A percentile compares a stretch with the other conserved stretches of the same genome.
phyloP scores from a whole-genome alignment of 2,329 filamentous ascomycete genomes.

The Arthrinium puccinioides region DNA sequence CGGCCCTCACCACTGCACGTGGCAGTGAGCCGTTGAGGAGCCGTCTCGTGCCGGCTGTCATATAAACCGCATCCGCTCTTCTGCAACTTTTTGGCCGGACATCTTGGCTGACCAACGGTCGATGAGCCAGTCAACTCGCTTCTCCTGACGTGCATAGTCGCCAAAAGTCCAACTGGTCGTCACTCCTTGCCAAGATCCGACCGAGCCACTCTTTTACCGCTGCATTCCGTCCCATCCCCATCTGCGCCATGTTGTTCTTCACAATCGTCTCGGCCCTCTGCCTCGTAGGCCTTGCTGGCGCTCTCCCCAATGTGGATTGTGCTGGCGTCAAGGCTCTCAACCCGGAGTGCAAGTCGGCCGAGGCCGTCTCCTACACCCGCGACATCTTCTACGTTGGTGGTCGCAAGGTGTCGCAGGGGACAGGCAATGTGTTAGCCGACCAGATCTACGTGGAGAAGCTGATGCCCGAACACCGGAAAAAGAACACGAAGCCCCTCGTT shows the following conservation, averaged over 20 bases:
- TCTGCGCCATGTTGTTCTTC: not conserved
- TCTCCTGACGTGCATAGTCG: not conserved
- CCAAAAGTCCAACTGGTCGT: not conserved
- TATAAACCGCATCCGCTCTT: not conserved
- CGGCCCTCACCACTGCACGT: not conserved
- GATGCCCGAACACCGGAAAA: constrained; percentile 13
- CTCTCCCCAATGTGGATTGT: constrained; percentile 1
- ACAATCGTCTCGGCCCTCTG: constrained; percentile 1
- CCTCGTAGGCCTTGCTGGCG: not conserved
- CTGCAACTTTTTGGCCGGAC: no score
- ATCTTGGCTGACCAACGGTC: not conserved
- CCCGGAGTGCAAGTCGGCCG: constrained; percentile 4
- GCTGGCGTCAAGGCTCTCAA: constrained; percentile 6
- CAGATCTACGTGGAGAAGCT: constrained; percentile 26
- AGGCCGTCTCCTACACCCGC: constrained; percentile 8
- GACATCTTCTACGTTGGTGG: constrained; percentile 23
- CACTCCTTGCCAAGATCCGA: not conserved
- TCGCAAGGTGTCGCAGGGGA: constrained; percentile 13
- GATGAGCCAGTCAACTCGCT: not conserved
- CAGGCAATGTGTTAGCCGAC: constrained; percentile 14
- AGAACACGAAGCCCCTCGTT: constrained; percentile 18
- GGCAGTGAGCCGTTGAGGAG: not conserved
- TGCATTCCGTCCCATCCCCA: not conserved
- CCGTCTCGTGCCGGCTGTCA: not conserved
- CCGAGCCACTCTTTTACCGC: not conserved